Conservation (phyloP, 495 filamentous ascomycete species). For the Penicillium cosmopolitanum region DNA sequence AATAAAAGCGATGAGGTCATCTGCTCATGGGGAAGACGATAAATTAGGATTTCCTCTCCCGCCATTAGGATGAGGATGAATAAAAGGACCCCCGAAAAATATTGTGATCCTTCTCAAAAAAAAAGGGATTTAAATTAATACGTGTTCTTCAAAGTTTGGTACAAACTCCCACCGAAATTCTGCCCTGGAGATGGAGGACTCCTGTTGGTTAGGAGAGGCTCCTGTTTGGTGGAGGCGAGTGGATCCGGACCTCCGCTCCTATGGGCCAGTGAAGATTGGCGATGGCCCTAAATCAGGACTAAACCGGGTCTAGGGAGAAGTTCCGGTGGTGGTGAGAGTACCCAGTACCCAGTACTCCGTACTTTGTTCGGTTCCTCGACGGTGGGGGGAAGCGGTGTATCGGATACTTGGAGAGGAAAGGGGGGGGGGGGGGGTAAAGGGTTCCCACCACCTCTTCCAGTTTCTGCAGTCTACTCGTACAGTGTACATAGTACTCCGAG, state of each 20-base stretch:
- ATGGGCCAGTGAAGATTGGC: not conserved
- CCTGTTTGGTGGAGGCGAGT: conserved; percentile 1
- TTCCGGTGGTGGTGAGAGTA: not conserved
- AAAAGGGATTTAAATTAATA: conserved; percentile 10
- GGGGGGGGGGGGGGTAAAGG: no score
- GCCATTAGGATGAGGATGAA: not conserved
- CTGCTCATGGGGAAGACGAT: no score
- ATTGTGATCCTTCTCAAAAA: not conserved
- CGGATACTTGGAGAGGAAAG: conserved; percentile 1
- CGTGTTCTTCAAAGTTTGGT: conserved; percentile 23
- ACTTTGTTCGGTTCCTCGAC: conserved; percentile 7
- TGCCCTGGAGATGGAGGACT: conserved; percentile 7
- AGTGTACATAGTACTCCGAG: not conserved
- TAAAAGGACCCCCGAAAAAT: not conserved
- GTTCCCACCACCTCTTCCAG: not conserved
- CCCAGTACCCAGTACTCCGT: conserved; percentile 6
- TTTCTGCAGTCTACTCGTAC: not conserved
- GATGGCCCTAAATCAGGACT: conserved; percentile 3
- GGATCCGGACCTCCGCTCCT: not conserved
- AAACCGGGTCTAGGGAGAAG: not conserved
- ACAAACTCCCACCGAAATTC: conserved; percentile 12
- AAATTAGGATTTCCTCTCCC: not conserved
- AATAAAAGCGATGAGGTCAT: no score
- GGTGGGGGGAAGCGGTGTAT: conserved; percentile 17
- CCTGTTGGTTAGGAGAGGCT: conserved; percentile 5